Base-by-base conservation (phyloP, 768 basidiomycete species). In the Melanogaster broomeanus region DNA sequence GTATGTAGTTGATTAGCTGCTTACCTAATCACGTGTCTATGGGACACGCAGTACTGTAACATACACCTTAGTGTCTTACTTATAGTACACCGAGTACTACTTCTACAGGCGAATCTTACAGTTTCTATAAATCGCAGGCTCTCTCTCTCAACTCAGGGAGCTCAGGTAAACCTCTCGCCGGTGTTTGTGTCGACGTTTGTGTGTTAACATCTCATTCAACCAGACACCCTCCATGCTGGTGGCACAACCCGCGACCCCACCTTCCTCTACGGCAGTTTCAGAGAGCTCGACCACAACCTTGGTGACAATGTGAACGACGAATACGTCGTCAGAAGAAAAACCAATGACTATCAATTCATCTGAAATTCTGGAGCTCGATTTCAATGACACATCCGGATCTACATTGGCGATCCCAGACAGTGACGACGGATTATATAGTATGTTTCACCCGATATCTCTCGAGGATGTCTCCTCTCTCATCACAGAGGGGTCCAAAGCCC, bases 361-460 rank as follows among this genome's bases (percentile, higher is more conserved):
- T 15, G 51, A 56, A 10, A 37, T 61, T n/a, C 47, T 48, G 39
- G 57, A 65, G 28, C 48, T 64, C 13, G 63, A 68, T 8, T 55
- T 68, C 9, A 48, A 33, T 5, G 60, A 68, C 15, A 2, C 49
- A 6, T 66, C 61, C 0, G 38, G 49, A 15, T 40, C 48, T 11
- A 64, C 58, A 0, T 48, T 71, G 10, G 51, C 59, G 11, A 63
- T 64, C 38, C 61, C 57, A 25, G 71, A 68, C 33, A 75, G 72
- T 46, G 82, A 83, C 40, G 78, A 77, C 18, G 72, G 69, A 10
- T 72, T 77, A 30, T 84, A 81, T 77, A 72, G 70, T 40, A 66
- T 66, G 15, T 56, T 81, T 45, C 74, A 75, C n/a, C 77, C 46
- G 34, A 56, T 55, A 28, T 47, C 43, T 37, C 64, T 60, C 18